Conservation (phyloP, 2,329 filamentous ascomycete genomes). For the Aspergillus costaricaensis region DNA sequence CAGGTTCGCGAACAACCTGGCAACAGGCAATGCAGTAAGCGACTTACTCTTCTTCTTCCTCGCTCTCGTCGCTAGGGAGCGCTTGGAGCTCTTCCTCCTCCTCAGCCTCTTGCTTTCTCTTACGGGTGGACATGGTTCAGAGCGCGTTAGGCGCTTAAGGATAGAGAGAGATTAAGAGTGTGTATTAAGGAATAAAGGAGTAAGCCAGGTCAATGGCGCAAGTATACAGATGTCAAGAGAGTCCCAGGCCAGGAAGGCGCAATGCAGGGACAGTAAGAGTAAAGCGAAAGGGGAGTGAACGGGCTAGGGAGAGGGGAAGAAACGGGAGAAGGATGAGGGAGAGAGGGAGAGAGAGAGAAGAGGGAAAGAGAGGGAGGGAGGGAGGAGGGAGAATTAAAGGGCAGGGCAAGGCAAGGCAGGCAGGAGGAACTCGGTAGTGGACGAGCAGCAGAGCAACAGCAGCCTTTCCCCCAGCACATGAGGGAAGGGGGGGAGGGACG, state of each 20-base stretch:
- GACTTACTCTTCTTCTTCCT: slow-evolving; percentile 55
- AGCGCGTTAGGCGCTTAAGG: background rate
- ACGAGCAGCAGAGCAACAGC: slow-evolving; percentile 55
- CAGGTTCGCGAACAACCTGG: background rate
- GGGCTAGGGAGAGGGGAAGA: slow-evolving; percentile 40
- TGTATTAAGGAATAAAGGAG: slow-evolving; percentile 5
- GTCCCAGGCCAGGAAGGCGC: slow-evolving; percentile 26
- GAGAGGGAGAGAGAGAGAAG: slow-evolving; percentile 30
- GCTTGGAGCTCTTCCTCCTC: slow-evolving; percentile 51
- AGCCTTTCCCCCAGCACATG: slow-evolving; percentile 26
- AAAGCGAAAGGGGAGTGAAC: slow-evolving; percentile 20
- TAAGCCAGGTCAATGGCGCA: slow-evolving; percentile 16
- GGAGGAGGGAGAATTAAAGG: slow-evolving; percentile 24
- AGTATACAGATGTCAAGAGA: background rate
- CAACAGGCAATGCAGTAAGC: background rate
- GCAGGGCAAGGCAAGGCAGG: slow-evolving; percentile 25
- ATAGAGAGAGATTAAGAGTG: background rate
- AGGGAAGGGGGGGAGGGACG: slow-evolving; percentile 10
- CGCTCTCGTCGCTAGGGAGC: slow-evolving; percentile 52
- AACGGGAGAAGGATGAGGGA: slow-evolving; percentile 38
- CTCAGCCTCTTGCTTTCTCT: slow-evolving; percentile 53
- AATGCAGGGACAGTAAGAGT: slow-evolving; percentile 50
- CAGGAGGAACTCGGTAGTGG: slow-evolving; percentile 44
- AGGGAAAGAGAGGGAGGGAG: slow-evolving; percentile 36
- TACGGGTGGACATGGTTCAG: slow-evolving; percentile 48